These are phyloP conservation scores for Chenopodium suecicum DNA, from an alignment of 148 eudicot species.

Conservation along the genomic window DNA sequence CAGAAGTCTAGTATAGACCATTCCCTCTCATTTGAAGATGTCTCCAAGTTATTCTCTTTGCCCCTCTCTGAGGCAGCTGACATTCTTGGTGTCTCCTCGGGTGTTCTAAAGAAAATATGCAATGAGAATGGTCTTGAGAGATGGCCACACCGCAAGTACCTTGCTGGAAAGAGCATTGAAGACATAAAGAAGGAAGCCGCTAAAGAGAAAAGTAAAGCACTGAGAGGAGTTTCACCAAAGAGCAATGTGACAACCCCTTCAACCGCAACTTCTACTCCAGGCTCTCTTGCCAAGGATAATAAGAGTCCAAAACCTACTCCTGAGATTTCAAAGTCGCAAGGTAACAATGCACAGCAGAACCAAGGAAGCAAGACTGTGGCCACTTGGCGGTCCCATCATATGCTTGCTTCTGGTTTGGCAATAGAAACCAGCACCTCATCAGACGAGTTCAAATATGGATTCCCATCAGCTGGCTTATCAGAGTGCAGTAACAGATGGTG, in stretches of 20 bases:
- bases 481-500: constrained; percentile 50
- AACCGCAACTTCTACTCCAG: constrained; percentile 18
- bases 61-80: constrained; percentile 65
- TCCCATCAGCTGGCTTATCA: constrained; percentile 62
- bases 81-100: constrained; percentile 49
- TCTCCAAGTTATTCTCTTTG: constrained; percentile 46
- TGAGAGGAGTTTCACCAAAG: constrained; percentile 32
- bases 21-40: constrained; percentile 47
- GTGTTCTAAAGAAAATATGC: constrained; percentile 50
- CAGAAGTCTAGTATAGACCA: constrained; percentile 32
- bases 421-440: constrained; percentile 24
- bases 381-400: constrained; percentile 31
- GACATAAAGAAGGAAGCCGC: constrained; percentile 55
- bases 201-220: constrained; percentile 37
- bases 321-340: constrained; percentile 33
- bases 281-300: constrained; percentile 33
- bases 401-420: constrained; percentile 26
- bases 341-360: constrained; percentile 29
- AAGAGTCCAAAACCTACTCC: constrained; percentile 23
- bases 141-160: constrained; percentile 63
- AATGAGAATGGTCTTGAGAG: constrained; percentile 61
- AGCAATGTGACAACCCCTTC: constrained; percentile 19
- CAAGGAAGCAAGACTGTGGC: constrained; percentile 33
- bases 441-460: constrained; percentile 71
- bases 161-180: constrained; percentile 57